Evolutionary conservation across 2,329 filamentous ascomycete species (phyloP).

Genomic region (Dothistroma septosporum): DNA sequence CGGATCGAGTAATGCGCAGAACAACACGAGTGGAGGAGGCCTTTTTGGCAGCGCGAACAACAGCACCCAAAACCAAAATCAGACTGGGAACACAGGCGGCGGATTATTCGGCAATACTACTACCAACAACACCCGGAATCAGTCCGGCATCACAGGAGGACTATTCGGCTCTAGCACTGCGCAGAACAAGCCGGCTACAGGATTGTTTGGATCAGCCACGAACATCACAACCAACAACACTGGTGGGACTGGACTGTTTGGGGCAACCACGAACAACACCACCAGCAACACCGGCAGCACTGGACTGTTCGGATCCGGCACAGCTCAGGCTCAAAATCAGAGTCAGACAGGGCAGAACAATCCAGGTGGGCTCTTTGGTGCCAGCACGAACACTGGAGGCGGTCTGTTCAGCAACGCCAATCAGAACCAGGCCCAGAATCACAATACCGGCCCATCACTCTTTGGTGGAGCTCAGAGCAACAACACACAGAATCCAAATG

Average conservation of each 20-base stretch:
- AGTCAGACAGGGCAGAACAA: neutral
- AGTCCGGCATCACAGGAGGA: conserved; percentile 27
- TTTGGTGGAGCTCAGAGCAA: conserved; percentile 11
- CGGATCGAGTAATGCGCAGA: conserved; percentile 13
- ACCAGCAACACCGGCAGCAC: neutral
- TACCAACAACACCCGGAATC: conserved; percentile 16
- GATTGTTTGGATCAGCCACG: neutral
- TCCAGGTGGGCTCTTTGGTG: conserved; percentile 11
- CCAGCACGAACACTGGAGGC: neutral
- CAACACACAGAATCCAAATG: conserved; percentile 7
- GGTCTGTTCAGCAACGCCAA: neutral
- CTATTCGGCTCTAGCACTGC: conserved; percentile 33
- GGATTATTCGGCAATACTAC: conserved; percentile 14
- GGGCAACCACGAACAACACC: neutral
- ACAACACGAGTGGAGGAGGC: conserved; percentile 14
- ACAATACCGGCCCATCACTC: conserved; percentile 15
- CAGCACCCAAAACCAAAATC: conserved; percentile 9
- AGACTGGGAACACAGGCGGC: conserved; percentile 12
- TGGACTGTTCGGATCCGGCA: conserved; percentile 22
- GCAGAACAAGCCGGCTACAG: conserved; percentile 14
- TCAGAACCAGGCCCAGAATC: conserved; percentile 9
- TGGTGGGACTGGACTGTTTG: conserved; percentile 6
- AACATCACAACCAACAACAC: neutral
- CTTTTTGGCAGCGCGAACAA: conserved; percentile 10
- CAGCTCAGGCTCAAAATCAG: conserved; percentile 1